Evolutionary conservation across 2,329 filamentous ascomycete genomes (phyloP).

Genomic region (Domatiomyces globalis): DNA sequence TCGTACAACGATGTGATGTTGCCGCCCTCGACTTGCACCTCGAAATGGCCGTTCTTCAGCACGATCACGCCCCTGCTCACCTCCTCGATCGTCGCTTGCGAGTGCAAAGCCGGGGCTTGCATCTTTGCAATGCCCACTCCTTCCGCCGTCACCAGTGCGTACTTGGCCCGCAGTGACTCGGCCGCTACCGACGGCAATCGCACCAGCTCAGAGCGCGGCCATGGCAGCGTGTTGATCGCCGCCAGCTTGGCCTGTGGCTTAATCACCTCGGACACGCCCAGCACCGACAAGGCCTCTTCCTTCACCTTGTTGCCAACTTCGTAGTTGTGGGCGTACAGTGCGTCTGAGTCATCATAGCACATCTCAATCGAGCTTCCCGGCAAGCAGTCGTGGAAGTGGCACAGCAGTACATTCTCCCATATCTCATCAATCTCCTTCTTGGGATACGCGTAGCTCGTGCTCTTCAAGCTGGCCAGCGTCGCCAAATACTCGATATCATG

Average conservation of each 20-base stretch:
- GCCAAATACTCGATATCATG: slow-evolving; percentile 79
- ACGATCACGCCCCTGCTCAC: slow-evolving; percentile 52
- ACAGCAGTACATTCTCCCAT: slow-evolving; percentile 85
- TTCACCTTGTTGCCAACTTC: slow-evolving; percentile 58
- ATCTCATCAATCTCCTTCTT: slow-evolving; percentile 88
- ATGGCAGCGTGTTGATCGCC: slow-evolving; percentile 75
- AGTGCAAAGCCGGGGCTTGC: slow-evolving; percentile 15
- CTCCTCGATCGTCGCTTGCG: slow-evolving; percentile 36
- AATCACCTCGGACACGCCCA: slow-evolving; percentile 44
- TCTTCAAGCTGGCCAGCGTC: slow-evolving; percentile 65
- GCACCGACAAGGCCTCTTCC: slow-evolving; percentile 50
- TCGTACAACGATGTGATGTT: slow-evolving; percentile 77
- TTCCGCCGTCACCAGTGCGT: slow-evolving; percentile 33
- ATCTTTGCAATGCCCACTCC: slow-evolving; percentile 31
- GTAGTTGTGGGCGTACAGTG: slow-evolving; percentile 76
- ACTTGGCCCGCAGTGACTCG: slow-evolving; percentile 19
- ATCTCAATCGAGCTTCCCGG: slow-evolving; percentile 93
- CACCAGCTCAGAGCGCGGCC: slow-evolving; percentile 63
- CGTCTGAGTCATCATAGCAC: slow-evolving; percentile 92
- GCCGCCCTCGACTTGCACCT: slow-evolving; percentile 58
- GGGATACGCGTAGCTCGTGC: slow-evolving; percentile 69
- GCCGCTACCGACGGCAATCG: slow-evolving; percentile 36
- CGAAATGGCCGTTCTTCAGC: slow-evolving; percentile 63
- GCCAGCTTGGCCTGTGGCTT: slow-evolving; percentile 37
- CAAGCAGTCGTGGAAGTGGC: slow-evolving; percentile 95